Conservation (phyloP, 495 filamentous ascomycete genomes). For the Neurospora cerealis region DNA sequence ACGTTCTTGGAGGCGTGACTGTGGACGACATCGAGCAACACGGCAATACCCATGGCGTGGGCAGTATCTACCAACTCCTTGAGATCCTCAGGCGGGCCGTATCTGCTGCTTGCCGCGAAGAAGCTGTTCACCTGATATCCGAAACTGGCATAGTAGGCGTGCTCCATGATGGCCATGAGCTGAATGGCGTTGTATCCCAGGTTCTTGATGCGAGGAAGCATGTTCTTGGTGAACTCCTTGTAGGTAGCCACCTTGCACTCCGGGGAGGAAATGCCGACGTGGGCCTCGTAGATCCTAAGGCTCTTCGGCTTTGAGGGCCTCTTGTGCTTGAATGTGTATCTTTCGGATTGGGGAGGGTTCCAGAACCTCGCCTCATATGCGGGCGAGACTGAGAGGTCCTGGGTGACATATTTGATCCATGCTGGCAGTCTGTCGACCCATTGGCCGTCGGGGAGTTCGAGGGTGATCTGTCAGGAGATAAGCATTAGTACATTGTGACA, state of each 20-base stretch:
- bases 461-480: conserved; percentile 52
- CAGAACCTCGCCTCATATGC: conserved; percentile 93
- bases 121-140: conserved; percentile 98
- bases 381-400: conserved; percentile 80
- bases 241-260: conserved; percentile 83
- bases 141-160: conserved; percentile 98
- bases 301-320: conserved; percentile 78
- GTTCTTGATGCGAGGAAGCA: conserved; percentile 81
- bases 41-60: conserved; percentile 81
- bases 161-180: conserved; percentile 98
- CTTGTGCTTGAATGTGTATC: conserved; percentile 73
- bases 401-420: conserved; percentile 95
- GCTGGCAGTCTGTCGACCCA: conserved; percentile 82
- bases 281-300: conserved; percentile 89
- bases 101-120: conserved; percentile 94
- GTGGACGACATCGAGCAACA: conserved; percentile 93
- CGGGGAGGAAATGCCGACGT: conserved; percentile 92
- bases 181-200: conserved; percentile 97
- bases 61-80: conserved; percentile 96
- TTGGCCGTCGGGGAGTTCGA: conserved; percentile 69
- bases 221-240: conserved; percentile 90
- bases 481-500: conserved; percentile 10
- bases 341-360: conserved; percentile 72
- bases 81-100: conserved; percentile 86
- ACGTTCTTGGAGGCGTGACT: conserved; percentile 98